Percentiles rank a stretch among this genome's conserved stretches.
phyloP scores from a whole-genome alignment of 106 monocot genomes.

The Dactylorhiza incarnata region DNA sequence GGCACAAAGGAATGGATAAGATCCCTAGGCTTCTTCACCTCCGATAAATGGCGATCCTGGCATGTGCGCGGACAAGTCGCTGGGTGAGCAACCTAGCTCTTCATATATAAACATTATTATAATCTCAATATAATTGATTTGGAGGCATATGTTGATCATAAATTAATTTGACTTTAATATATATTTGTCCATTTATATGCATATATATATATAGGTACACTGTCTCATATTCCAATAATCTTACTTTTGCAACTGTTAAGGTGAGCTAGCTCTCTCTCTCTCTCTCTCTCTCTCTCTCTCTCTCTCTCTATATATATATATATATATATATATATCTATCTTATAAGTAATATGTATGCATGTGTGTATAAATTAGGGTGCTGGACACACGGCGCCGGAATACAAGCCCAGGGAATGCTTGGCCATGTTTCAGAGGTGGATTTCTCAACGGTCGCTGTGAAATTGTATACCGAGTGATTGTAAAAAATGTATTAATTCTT shows the following conservation, averaged over 20 bases:
- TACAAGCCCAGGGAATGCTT: background rate
- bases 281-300: too few species aligned
- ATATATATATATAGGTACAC: background rate
- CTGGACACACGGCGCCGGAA: constrained; percentile 4
- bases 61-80: constrained; percentile 27
- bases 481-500: too few species aligned
- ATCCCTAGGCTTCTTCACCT: constrained; percentile 34
- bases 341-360: too few species aligned
- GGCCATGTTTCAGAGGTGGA: constrained; percentile 1
- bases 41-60: constrained; percentile 47
- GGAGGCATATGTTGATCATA: background rate
- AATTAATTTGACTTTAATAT: background rate
- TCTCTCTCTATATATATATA: too few species aligned
- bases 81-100: constrained; percentile 20
- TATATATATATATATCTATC: too few species aligned
- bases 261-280: background rate
- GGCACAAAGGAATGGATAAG: constrained; percentile 45
- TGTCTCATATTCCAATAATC: constrained; percentile 1
- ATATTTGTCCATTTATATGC: background rate
- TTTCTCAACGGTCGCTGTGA: background rate
- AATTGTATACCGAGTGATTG: too few species aligned
- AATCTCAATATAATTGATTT: too few species aligned
- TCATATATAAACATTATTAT: too few species aligned
- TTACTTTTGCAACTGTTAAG: constrained; percentile 8
- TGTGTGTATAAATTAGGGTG: background rate